Evolutionary conservation across 208 protist species (phyloP), one percentile per base, ranked within the genome.

Genomic region (Acanthamoeba sp.): DNA sequence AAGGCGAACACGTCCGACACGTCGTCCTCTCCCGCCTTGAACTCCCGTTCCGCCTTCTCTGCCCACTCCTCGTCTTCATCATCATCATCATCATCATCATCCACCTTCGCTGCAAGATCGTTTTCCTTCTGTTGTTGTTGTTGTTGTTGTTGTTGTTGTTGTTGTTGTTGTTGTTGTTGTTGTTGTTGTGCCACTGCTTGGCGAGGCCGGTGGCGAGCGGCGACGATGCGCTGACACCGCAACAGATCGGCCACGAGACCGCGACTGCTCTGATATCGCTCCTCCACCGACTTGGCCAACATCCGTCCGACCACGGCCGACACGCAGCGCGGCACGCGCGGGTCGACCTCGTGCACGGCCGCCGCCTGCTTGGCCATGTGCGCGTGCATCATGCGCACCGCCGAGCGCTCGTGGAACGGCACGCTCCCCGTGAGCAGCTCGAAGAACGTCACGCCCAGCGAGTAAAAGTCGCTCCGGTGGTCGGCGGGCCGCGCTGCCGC

Each of bases 311-410:
- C 45, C 29, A 92, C 64, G 16, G 14, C 14, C 18, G 87, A 92
- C 55, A 92, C 7, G 59, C 87, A 78, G 6, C 22, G 55, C 1
- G 87, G 87, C 12, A 92, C 32, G 36, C 87, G 55, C 22, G 10
- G 18, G 18, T 92, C 87, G 27, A 92, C 38, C 20, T 92, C 87
- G 64, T 92, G 87, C 1, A 73, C 10, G 16, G 18, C 1, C 27
- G 87, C 18, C 29, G 87, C 4, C 57, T 71, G 87, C 48, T 92
- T 92, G 87, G 87, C 87, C 87, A 92, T 66, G 87, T 92, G 87
- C 27, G 87, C 87, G 64, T 92, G 87, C 38, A 92, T 50, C 57
- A 92, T 42, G 59, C 87, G 55, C 24, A 92, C 42, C 42, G 87
- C 18, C 55, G 87, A 76, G 22, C 42, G 34, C 64, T 92, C 87